Base-by-base conservation (phyloP, 1,284 basidiomycete genomes). In the Malassezia arunalokei region DNA sequence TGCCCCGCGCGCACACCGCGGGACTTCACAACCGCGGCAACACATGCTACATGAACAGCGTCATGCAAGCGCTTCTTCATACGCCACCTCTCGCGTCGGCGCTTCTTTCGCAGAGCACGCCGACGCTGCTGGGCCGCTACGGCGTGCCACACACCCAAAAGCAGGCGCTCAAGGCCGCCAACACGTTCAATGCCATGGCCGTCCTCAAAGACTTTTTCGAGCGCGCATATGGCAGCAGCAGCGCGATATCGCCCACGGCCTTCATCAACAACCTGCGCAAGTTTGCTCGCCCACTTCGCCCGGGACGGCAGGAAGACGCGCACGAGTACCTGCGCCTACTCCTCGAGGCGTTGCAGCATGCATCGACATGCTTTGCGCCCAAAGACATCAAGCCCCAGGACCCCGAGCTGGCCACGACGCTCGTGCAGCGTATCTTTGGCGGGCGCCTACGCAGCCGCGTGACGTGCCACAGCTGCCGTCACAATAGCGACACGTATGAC, bases 311-410 rank as follows among this genome's bases (percentile, higher is more conserved):
- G 75, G 94, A 99, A 73, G 94, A 99, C 73, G 84, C 92, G 3
- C 94, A 99, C 74, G 94, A 99, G 75, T 98, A 98, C 69, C 81
- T 99, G 47, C 83, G 94, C 29, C 94, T 95, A 74, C 83, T 86
- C 24, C 83, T 96, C 33, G 94, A 99, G 66, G 85, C 85, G 27
- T 75, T 95, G 49, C 91, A 95, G 74, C 86, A 84, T 66, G 82
- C 85, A 8, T 87, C 85, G 70, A 77, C 92, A 48, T 79, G 80
- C 40, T 84, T 83, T 20, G 75, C 81, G 47, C 77, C 84, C 52
- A 81, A 82, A 85, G 87, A 71, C 64, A 81, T 78, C 47, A 58
- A 52, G 39, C 60, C 60, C 0, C 46, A 65, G 54, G 53, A 62
- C 41, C 53, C 84, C 63, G 66, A 90, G 42, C 85, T 87, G 8